phyloP scores from a whole-genome alignment of 129 eudicot species.

The Pseudognaphalium luteoalbum region DNA sequence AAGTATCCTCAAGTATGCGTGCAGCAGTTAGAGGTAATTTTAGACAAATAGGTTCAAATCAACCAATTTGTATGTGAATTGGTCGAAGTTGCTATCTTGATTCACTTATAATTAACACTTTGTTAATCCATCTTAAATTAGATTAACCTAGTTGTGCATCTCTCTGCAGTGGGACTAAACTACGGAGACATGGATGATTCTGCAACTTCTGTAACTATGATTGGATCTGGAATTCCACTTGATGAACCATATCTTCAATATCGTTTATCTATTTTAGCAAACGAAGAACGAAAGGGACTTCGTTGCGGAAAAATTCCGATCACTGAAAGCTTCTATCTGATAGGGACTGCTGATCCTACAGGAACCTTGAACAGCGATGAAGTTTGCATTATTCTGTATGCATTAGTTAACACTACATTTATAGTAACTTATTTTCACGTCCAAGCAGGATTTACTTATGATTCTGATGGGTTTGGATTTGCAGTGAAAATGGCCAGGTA shows the following conservation, averaged over 20 bases:
- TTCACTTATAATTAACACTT: not conserved
- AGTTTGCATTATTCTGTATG: conserved; percentile 45
- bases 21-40: conserved; percentile 71
- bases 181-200: conserved; percentile 52
- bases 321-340: conserved; percentile 31
- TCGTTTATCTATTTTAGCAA: conserved; percentile 30
- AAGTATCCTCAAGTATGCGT: conserved; percentile 41
- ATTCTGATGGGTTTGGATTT: not conserved
- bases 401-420: conserved; percentile 14
- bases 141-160: conserved; percentile 8
- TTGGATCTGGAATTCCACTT: conserved; percentile 54
- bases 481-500: conserved; percentile 75
- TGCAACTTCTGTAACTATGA: conserved; percentile 55
- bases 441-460: not conserved
- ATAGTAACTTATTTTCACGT: not conserved
- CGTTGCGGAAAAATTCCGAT: conserved; percentile 30
- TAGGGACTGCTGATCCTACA: conserved; percentile 42
- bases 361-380: conserved; percentile 35
- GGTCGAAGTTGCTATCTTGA: not conserved
- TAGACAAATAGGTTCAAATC: not conserved
- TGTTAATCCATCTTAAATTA: not conserved
- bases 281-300: conserved; percentile 36
- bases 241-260: conserved; percentile 41
- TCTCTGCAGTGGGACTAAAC: conserved; percentile 56
- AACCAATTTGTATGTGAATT: not conserved